phyloP scores from a whole-genome alignment of 1,284 basidiomycete genomes.

The Irpex sp. region DNA sequence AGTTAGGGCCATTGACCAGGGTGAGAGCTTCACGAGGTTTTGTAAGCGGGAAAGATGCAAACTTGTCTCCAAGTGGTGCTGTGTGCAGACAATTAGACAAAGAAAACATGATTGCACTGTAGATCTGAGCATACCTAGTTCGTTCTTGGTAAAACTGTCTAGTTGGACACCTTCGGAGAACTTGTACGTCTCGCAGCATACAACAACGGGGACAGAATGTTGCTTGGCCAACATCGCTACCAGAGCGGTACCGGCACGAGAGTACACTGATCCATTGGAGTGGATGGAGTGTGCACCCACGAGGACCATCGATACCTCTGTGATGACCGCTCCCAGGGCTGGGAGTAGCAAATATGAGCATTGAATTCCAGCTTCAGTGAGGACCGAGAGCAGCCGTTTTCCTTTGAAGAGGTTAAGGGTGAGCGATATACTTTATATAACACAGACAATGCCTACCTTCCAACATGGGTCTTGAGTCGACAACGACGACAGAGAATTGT shows the following conservation, averaged over 20 bases:
- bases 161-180: slow-evolving; percentile 91
- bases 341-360: slow-evolving; percentile 92
- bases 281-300: slow-evolving; percentile 93
- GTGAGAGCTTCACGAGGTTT: slow-evolving; percentile 34
- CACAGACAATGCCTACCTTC: slow-evolving; percentile 58
- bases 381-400: slow-evolving; percentile 69
- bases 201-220: slow-evolving; percentile 87
- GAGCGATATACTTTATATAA: no score
- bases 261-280: slow-evolving; percentile 92
- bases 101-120: not conserved
- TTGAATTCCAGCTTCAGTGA: slow-evolving; percentile 72
- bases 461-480: slow-evolving; percentile 91
- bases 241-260: slow-evolving; percentile 90
- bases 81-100: not conserved
- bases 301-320: slow-evolving; percentile 77
- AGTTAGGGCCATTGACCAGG: slow-evolving; percentile 35
- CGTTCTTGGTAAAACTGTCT: slow-evolving; percentile 95
- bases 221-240: slow-evolving; percentile 95
- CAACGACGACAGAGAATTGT: slow-evolving; percentile 84
- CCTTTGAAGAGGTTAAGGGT: slow-evolving; percentile 38
- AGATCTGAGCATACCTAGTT: slow-evolving; percentile 59
- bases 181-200: slow-evolving; percentile 99
- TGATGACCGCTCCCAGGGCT: slow-evolving; percentile 81
- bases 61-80: slow-evolving; percentile 33
- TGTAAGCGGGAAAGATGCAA: slow-evolving; percentile 30